Evolutionary conservation across 2,329 filamentous ascomycete genomes (phyloP).

Genomic region (Calonectria crousiana): DNA sequence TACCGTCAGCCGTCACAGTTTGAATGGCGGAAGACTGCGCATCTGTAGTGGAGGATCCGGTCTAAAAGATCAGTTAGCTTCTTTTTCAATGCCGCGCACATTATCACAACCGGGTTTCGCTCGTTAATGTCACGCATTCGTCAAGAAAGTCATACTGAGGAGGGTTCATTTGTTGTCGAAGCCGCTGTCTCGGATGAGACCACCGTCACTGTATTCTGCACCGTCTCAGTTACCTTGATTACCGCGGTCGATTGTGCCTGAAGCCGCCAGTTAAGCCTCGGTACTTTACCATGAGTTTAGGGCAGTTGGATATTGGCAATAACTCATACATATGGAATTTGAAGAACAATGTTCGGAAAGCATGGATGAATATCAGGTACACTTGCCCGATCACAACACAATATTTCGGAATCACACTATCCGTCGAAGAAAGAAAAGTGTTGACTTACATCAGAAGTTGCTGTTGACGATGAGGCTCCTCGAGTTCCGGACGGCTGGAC

Average conservation of each 20-base stretch:
- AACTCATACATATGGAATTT: slow-evolving; percentile 21
- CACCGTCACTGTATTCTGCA: slow-evolving; percentile 49
- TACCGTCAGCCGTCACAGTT: slow-evolving; percentile 68
- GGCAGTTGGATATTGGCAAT: slow-evolving; percentile 19
- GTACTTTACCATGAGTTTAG: slow-evolving; percentile 39
- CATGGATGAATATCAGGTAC: slow-evolving; percentile 32
- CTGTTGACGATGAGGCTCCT: slow-evolving; percentile 40
- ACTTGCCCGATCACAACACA: slow-evolving; percentile 39
- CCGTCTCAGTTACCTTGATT: slow-evolving; percentile 52
- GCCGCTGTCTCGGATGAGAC: slow-evolving; percentile 41
- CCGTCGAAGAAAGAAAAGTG: slow-evolving; percentile 27
- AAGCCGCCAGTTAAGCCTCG: slow-evolving; percentile 44
- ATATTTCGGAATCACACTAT: slow-evolving; percentile 33
- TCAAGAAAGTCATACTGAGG: slow-evolving; percentile 53
- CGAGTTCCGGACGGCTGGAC: slow-evolving; percentile 68
- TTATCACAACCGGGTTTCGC: slow-evolving; percentile 35
- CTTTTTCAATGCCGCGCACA: slow-evolving; percentile 7
- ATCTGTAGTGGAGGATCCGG: slow-evolving; percentile 20
- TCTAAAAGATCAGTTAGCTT: slow-evolving; percentile 34
- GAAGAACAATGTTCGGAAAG: slow-evolving; percentile 19
- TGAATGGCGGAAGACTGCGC: slow-evolving; percentile 48
- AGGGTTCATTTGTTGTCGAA: slow-evolving; percentile 43
- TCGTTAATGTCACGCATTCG: slow-evolving; percentile 27
- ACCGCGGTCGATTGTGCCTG: slow-evolving; percentile 45
- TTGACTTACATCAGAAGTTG: slow-evolving; percentile 45